Conservation (phyloP, 1,284 basidiomycete genomes). For the Pseudomicrostroma phylloplanum region DNA sequence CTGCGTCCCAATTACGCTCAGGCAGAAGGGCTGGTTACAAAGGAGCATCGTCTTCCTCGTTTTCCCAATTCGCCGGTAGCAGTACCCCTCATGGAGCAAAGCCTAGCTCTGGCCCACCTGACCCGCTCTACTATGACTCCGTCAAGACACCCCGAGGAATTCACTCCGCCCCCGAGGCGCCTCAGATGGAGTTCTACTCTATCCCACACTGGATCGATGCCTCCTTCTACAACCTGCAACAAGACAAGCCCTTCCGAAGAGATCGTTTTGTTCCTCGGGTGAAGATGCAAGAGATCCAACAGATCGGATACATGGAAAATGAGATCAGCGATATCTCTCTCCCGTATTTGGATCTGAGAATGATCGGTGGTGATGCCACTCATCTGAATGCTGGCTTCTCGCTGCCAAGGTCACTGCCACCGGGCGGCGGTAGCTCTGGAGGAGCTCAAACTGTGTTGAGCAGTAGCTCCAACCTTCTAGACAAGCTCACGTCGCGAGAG, state of each 20-base stretch:
- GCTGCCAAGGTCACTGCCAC: not conserved
- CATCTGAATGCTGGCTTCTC: not conserved
- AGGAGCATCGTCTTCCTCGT: not conserved
- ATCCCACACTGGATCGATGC: slow-evolving; percentile 51
- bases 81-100: not conserved
- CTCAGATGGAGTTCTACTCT: slow-evolving; percentile 30
- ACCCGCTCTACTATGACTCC: slow-evolving; percentile 39
- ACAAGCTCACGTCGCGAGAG: slow-evolving; percentile 7
- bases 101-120: slow-evolving; percentile 22
- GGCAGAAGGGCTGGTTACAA: not conserved
- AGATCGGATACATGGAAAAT: slow-evolving; percentile 49
- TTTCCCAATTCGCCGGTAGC: not conserved
- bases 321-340: slow-evolving; percentile 44
- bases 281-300: slow-evolving; percentile 49
- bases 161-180: not conserved
- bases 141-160: not conserved
- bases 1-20: not conserved
- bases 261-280: slow-evolving; percentile 49
- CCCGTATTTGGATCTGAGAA: slow-evolving; percentile 37
- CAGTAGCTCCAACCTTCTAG: not conserved
- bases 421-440: not conserved
- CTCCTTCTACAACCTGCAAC: slow-evolving; percentile 49
- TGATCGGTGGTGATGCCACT: not conserved
- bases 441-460: not conserved
- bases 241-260: slow-evolving; percentile 45